A percentile compares a stretch with the other conserved stretches of the same genome.
Evolutionary conservation across 169 alveolate species (phyloP).

Genomic region (Perkinsus olseni): DNA sequence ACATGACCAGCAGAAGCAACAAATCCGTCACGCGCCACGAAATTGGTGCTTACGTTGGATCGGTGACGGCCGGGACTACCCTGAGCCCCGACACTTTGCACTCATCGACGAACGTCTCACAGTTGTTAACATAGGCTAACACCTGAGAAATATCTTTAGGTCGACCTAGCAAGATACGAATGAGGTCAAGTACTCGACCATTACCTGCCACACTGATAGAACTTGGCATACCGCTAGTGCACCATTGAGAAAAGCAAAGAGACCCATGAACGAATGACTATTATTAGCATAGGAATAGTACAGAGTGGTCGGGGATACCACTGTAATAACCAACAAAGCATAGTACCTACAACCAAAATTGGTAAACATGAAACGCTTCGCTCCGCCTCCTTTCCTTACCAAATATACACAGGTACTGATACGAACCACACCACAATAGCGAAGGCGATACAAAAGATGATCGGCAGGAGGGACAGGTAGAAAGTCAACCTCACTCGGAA

Average conservation of each 20-base stretch:
- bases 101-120: background rate
- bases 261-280: background rate
- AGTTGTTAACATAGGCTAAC: background rate
- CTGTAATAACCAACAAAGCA: background rate
- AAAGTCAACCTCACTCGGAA: background rate
- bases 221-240: background rate
- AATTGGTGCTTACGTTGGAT: background rate
- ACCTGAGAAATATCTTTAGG: background rate
- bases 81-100: background rate
- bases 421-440: background rate
- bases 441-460: background rate
- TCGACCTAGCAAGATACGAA: background rate
- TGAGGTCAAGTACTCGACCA: background rate
- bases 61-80: background rate
- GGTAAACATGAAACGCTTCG: background rate
- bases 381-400: background rate
- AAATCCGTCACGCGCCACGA: background rate
- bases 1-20: background rate
- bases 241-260: background rate
- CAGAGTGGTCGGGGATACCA: background rate
- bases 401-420: background rate
- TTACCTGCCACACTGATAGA: background rate
- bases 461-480: background rate
- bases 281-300: background rate
- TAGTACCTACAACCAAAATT: background rate